Evolutionary conservation across 768 basidiomycete species (phyloP).

Genomic region (Boletus edulis): DNA sequence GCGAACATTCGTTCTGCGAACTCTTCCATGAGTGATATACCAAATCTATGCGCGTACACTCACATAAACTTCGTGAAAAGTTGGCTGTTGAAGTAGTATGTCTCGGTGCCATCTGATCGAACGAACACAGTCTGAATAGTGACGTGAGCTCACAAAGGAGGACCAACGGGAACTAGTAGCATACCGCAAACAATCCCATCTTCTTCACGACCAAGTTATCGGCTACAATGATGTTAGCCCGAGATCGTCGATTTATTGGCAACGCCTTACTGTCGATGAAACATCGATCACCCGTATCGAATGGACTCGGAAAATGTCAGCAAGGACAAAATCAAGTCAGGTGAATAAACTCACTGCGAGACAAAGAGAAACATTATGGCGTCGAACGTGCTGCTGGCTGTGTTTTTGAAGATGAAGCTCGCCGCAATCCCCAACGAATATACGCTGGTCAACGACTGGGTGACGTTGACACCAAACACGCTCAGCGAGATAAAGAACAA

Average conservation of each 20-base stretch:
- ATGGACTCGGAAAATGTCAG: constrained; percentile 47
- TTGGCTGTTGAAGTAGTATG: constrained; percentile 80
- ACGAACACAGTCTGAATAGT: constrained; percentile 58
- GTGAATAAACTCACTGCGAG: constrained; percentile 60
- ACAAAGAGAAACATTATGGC: constrained; percentile 82
- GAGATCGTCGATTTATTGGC: background rate
- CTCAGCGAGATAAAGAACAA: constrained; percentile 73
- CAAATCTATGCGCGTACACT: constrained; percentile 18
- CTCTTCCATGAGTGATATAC: background rate
- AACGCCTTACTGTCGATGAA: constrained; percentile 57
- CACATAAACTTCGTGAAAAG: constrained; percentile 75
- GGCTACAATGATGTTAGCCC: constrained; percentile 34
- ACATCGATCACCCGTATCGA: constrained; percentile 80
- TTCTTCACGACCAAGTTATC: constrained; percentile 76
- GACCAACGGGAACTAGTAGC: constrained; percentile 9
- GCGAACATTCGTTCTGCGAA: constrained; percentile 61
- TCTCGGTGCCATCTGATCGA: constrained; percentile 72
- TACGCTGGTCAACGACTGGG: constrained; percentile 65
- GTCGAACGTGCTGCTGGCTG: constrained; percentile 73
- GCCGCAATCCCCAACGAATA: constrained; percentile 72
- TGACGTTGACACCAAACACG: constrained; percentile 66
- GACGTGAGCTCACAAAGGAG: background rate
- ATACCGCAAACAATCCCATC: constrained; percentile 74
- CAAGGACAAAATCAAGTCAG: background rate
- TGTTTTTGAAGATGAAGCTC: constrained; percentile 78